Conservation (phyloP, 1,284 basidiomycete species). For the Cutaneotrichosporon arboriforme region DNA sequence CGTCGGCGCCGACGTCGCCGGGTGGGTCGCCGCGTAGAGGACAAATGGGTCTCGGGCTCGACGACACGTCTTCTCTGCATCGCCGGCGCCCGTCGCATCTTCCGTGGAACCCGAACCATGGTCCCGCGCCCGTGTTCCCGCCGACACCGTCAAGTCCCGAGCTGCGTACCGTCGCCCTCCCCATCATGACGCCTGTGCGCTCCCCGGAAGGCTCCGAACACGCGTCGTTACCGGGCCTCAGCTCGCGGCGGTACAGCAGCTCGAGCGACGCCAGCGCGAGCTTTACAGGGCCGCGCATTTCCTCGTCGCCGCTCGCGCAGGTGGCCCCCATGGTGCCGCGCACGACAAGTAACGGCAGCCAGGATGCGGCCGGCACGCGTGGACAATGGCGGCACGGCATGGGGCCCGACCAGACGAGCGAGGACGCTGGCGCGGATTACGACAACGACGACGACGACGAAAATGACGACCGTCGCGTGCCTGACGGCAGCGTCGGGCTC, state of each 20-base stretch:
- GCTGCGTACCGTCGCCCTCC: slow-evolving; percentile 31
- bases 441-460: not conserved
- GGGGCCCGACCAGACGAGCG: not conserved
- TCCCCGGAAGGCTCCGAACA: not conserved
- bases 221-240: not conserved
- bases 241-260: not conserved
- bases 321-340: not conserved
- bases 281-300: not conserved
- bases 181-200: slow-evolving; percentile 26
- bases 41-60: not conserved
- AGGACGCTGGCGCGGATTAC: not conserved
- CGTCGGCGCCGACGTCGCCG: slow-evolving; percentile 17
- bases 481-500: slow-evolving; percentile 2
- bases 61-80: not conserved
- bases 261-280: not conserved
- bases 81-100: slow-evolving; percentile 4
- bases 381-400: not conserved
- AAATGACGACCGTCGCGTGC: not conserved
- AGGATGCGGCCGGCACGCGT: too few relatives aligned
- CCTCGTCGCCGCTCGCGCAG: not conserved
- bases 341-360: too few relatives aligned
- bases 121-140: slow-evolving; percentile 12
- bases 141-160: slow-evolving; percentile 28
- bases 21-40: not conserved
- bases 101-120: slow-evolving; percentile 20